Base-by-base conservation (phyloP, 2,329 filamentous ascomycete genomes). In the Trichoderma atrobrunneum region DNA sequence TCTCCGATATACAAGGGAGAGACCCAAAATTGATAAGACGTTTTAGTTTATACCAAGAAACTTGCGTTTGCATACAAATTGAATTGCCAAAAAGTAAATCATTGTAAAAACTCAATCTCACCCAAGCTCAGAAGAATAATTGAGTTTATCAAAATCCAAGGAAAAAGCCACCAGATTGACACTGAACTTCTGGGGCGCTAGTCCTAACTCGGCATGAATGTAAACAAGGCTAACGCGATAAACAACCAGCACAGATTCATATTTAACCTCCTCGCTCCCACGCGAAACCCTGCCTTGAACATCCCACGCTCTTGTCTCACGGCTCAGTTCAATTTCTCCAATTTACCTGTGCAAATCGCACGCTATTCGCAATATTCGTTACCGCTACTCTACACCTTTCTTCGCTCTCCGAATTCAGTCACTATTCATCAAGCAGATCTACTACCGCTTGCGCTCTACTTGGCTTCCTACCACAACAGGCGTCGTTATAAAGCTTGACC, bases 221-320 rank as follows among this genome's bases (percentile, higher is more conserved):
- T 73, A 73, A 73, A 73, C 72, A 73, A 73, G 57, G 12, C 72
- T 30, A 70, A 68, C 72, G 72, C 72, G 72, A 64, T 73, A 43
- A 65, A 34, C 30, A 64, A 54, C 21, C 43, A 34, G 43, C 59
- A 66, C 39, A 26, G 43, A 21, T 28, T 54, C 28, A n/a, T 36
- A 34, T 57, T 26, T 57, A 61, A 39, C 43, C 68, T 39, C 21
- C 54, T 24, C 61, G 21, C 48, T 21, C 12, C n/a, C 18, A 62
- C 68, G 39, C 62, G 30, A 61, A 57, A 60, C 69, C 26, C 62
- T 51, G 36, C 61, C 48, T 54, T 54, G 32, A 54, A 18, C 59
- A 72, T 72, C 57, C 71, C 43, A 62, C 64, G 10, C 65, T 43
- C 39, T 43, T 43, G 67, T 62, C 59, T 63, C 67, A 51, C 28